phyloP scores from a whole-genome alignment of 345 rosid genomes.

The Eucalyptus tenuipes region DNA sequence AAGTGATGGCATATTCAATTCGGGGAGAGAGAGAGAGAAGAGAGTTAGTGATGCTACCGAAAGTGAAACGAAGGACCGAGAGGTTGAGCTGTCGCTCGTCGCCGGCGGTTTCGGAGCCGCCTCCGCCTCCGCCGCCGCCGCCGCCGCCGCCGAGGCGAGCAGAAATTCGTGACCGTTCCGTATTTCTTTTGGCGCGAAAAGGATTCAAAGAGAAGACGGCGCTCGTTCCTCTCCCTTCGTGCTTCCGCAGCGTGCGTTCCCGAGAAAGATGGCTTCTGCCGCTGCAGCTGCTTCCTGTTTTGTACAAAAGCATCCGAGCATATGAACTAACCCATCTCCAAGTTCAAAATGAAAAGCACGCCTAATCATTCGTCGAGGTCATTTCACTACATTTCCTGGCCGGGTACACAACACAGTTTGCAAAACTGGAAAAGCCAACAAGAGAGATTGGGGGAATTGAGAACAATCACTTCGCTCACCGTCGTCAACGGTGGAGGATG shows the following conservation, averaged over 20 bases:
- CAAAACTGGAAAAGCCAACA: neutral
- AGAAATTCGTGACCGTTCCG: neutral
- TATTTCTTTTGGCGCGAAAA: neutral
- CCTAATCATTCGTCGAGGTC: neutral
- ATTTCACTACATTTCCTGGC: neutral
- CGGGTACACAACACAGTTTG: neutral
- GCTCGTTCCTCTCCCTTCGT: neutral
- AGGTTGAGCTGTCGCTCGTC: constrained; percentile 51
- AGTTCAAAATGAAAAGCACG: neutral
- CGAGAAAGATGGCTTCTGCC: neutral
- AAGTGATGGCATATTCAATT: neutral
- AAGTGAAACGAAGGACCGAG: constrained; percentile 86
- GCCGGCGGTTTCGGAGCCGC: constrained; percentile 11
- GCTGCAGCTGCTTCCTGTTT: neutral
- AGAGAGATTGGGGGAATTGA: neutral
- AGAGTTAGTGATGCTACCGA: constrained; percentile 22
- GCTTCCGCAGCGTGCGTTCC: neutral
- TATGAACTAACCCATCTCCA: neutral
- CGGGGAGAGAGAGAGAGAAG: neutral
- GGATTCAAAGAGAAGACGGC: neutral
- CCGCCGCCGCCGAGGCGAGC: constrained; percentile 1
- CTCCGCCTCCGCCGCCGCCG: constrained; percentile 8
- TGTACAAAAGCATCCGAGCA: constrained; percentile 18
- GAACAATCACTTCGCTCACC: constrained; percentile 14
- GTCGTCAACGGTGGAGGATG: constrained; percentile 32